These are phyloP conservation scores for Neurospora terricola DNA, from an alignment of 495 filamentous ascomycete genomes.

Conservation along the genomic window DNA sequence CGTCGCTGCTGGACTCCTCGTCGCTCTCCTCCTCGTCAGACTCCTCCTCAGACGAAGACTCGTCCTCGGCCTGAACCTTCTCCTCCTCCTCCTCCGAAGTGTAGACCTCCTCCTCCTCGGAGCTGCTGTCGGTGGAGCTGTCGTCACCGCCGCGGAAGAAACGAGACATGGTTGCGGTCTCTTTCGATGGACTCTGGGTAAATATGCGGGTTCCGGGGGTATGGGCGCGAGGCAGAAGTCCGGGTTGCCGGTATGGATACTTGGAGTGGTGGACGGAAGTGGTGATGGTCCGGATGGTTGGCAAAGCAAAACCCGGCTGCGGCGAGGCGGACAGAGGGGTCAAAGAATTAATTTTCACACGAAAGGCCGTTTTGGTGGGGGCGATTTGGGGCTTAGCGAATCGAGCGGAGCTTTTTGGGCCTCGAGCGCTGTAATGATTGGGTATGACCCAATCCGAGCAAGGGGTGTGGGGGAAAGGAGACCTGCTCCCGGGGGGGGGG, in stretches of 20 bases:
- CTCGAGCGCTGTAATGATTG: background rate
- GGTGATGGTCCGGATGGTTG: slow-evolving; percentile 9
- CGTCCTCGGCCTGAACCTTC: slow-evolving; percentile 37
- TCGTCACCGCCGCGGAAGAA: slow-evolving; percentile 93
- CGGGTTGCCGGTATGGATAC: background rate
- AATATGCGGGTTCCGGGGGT: slow-evolving; percentile 1
- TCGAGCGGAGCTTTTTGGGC: background rate
- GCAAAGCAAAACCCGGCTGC: slow-evolving; percentile 15
- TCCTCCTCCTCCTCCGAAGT: slow-evolving; percentile 58
- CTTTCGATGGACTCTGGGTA: background rate
- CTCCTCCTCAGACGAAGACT: slow-evolving; percentile 28
- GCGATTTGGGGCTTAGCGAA: slow-evolving; percentile 24
- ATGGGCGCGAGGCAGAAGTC: slow-evolving; percentile 1
- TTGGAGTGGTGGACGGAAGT: slow-evolving; percentile 7
- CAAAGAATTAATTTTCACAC: slow-evolving; percentile 24
- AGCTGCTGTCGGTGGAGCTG: slow-evolving; percentile 73
- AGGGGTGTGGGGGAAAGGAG: background rate
- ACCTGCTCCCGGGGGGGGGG: background rate
- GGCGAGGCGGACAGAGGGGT: slow-evolving; percentile 16
- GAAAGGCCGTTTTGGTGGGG: slow-evolving; percentile 29
- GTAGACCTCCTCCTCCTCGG: slow-evolving; percentile 88
- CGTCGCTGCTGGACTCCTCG: slow-evolving; percentile 53
- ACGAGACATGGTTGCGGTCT: slow-evolving; percentile 63
- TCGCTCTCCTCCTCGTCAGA: slow-evolving; percentile 45
- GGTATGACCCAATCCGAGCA: slow-evolving; percentile 7